Evolutionary conservation across 2,329 filamentous ascomycete genomes (phyloP), one percentile per base, ranked within the genome.

Genomic region (Xylariaceae sp.): DNA sequence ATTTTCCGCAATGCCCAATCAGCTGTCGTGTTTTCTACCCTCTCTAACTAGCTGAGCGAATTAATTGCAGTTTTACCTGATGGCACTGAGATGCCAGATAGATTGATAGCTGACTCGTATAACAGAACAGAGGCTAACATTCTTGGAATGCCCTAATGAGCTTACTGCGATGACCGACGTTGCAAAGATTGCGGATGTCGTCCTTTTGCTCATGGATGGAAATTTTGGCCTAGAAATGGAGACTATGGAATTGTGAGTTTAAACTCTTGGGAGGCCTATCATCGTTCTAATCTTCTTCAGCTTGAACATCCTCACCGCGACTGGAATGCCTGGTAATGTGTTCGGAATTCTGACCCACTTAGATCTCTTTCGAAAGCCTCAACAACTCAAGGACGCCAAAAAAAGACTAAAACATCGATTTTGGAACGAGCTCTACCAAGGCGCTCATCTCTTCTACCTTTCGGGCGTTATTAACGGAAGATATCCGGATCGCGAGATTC

Each of bases 161-260:
- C 83, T 99, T 48, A 92, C 95, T 58, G 89, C 90, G 62, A 97
- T 97, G 91, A 92, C 99, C 60, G 94, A 99, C 73, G 83, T 97
- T 51, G 91, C 94, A 55, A 99, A 99, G 75, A 90, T 99, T 36
- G 94, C 95, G 15, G 94, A 99, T 71, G 97, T 99, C 66, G 91
- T 97, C 5, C 81, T 99, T 43, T 82, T 99, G 51, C 94, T 99
- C 90, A 99, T 99, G 64, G 94, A 99, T 70, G 95, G 94, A 50
- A 97, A 97, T 75, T 99, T 89, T 67, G 95, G 94, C 11, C 99
- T 99, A 69, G 94, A 99, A 75, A 99, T 99, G 94, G 94, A 99
- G 80, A 99, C 94, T 0, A 99, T 99, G 94, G 94, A 99, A 74
- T 99, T 99, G n/a, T n/a, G n/a, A n/a, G n/a, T n/a, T n/a, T n/a